A percentile compares a stretch with the other conserved stretches of the same genome.
Evolutionary conservation across 2,329 filamentous ascomycete genomes (phyloP).

Genomic region (Beauveria caledonica): DNA sequence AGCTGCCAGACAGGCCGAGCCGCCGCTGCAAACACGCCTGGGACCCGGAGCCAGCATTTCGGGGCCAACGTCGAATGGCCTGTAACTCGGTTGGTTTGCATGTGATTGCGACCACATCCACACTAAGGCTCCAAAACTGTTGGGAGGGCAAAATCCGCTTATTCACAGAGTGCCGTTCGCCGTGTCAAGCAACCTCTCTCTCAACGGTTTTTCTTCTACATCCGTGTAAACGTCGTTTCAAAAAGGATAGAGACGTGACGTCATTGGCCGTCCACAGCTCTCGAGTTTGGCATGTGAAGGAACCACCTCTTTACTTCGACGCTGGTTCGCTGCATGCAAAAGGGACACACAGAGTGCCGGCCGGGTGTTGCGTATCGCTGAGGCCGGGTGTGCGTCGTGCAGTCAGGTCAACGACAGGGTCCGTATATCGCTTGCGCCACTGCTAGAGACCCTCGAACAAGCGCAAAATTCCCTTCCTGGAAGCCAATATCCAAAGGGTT

Average conservation of each 20-base stretch:
- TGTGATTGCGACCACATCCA: neutral
- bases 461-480: neutral
- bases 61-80: neutral
- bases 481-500: neutral
- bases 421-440: conserved; percentile 3
- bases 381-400: neutral
- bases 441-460: neutral
- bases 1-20: neutral
- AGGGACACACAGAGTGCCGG: neutral
- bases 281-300: neutral
- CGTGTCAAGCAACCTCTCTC: neutral
- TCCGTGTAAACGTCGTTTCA: neutral
- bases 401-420: neutral
- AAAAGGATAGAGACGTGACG: neutral
- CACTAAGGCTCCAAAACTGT: neutral
- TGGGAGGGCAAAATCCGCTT: neutral
- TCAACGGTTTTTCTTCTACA: neutral
- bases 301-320: neutral
- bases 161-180: neutral
- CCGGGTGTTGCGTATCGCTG: neutral
- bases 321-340: neutral
- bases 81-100: neutral
- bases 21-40: neutral
- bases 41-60: too few species aligned
- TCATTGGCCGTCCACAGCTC: neutral